A percentile compares a stretch with the other conserved stretches of the same genome.
Conservation (phyloP, 1,139 yeast species). For the Hanseniaspora uvarum region DNA sequence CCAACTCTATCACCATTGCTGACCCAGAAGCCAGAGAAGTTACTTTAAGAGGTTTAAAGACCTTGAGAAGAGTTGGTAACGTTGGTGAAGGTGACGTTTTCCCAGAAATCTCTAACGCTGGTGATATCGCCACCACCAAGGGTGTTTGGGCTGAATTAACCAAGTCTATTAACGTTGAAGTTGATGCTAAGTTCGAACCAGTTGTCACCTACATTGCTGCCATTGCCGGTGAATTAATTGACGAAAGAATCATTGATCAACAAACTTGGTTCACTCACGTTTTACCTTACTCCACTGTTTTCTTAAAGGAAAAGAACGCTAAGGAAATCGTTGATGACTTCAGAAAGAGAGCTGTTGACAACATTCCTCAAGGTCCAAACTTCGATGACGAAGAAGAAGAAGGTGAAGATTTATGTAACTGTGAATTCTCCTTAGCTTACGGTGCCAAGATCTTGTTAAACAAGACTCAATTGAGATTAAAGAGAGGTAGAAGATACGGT, state of each 20-base stretch:
- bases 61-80: conserved; percentile 98
- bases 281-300: conserved; percentile 89
- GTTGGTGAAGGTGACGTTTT: conserved; percentile 78
- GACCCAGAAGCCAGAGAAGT: conserved; percentile 99
- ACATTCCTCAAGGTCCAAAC: conserved; percentile 91
- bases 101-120: conserved; percentile 97
- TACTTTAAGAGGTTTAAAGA: conserved; percentile 90
- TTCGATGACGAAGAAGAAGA: conserved; percentile 99
- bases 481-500: conserved; percentile 99
- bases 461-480: conserved; percentile 97
- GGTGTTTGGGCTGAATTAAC: conserved; percentile 68
- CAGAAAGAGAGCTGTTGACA: conserved; percentile 93
- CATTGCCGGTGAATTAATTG: conserved; percentile 97
- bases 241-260: conserved; percentile 92
- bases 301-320: conserved; percentile 88
- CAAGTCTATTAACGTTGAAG: conserved; percentile 45
- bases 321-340: conserved; percentile 84
- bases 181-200: conserved; percentile 60
- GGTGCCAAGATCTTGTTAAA: conserved; percentile 99
- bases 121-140: conserved; percentile 83
- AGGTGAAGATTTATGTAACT: conserved; percentile 99
- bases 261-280: conserved; percentile 80
- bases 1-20: conserved; percentile 90
- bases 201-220: conserved; percentile 81
- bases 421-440: conserved; percentile 99